Conservation (phyloP, 1,284 basidiomycete genomes). For the Meira nashicola region DNA sequence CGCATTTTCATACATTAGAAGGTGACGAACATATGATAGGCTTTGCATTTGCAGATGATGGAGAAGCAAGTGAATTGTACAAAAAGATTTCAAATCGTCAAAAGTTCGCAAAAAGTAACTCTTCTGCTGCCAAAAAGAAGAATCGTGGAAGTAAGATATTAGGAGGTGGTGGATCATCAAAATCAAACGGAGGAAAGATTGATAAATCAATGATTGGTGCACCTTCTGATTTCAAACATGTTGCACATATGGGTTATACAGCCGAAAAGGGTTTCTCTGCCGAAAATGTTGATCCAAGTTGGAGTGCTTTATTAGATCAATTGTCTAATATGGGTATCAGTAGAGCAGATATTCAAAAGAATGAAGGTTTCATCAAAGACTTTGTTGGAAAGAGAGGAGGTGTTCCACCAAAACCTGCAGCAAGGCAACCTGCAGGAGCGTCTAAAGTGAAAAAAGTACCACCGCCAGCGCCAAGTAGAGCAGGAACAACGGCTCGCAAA, state of each 20-base stretch:
- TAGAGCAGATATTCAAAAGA: slow-evolving; percentile 62
- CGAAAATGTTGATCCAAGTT: slow-evolving; percentile 84
- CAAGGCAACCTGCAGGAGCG: slow-evolving; percentile 34
- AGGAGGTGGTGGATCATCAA: neutral
- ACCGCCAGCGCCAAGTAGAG: slow-evolving; percentile 56
- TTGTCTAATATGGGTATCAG: slow-evolving; percentile 67
- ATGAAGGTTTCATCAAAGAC: slow-evolving; percentile 83
- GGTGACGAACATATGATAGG: slow-evolving; percentile 87
- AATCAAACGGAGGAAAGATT: slow-evolving; percentile 60
- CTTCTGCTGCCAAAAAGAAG: neutral
- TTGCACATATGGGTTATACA: slow-evolving; percentile 94
- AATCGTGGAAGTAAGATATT: neutral
- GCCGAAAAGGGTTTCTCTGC: slow-evolving; percentile 78
- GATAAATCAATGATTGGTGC: slow-evolving; percentile 87
- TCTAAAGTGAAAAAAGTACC: slow-evolving; percentile 59
- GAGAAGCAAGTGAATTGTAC: slow-evolving; percentile 78
- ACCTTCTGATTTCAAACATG: slow-evolving; percentile 74
- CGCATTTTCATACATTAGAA: slow-evolving; percentile 88
- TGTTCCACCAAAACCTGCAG: slow-evolving; percentile 11
- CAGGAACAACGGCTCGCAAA: slow-evolving; percentile 40
- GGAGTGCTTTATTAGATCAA: slow-evolving; percentile 72
- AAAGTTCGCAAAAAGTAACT: slow-evolving; percentile 61
- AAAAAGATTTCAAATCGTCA: slow-evolving; percentile 73
- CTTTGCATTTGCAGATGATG: slow-evolving; percentile 81
- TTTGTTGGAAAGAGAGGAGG: slow-evolving; percentile 66